phyloP scores from a whole-genome alignment of 805 yeast species.

The Candida namnaoensis region DNA sequence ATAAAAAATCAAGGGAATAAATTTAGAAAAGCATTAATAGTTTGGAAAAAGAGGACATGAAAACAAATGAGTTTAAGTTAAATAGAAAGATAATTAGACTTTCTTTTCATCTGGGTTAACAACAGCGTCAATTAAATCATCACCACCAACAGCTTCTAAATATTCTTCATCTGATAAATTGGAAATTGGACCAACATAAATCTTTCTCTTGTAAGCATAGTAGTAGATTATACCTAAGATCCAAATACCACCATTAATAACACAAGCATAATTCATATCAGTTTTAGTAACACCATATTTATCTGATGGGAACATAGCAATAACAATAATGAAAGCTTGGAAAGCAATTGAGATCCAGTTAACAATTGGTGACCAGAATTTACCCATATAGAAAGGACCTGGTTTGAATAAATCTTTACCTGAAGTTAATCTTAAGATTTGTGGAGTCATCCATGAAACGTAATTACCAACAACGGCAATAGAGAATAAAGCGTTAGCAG shows the following conservation, averaged over 20 bases:
- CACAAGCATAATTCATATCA: constrained; percentile 62
- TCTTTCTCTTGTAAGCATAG: constrained; percentile 37
- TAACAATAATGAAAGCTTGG: constrained; percentile 39
- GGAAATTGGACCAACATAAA: constrained; percentile 44
- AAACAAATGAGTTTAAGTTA: no score
- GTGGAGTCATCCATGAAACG: constrained; percentile 28
- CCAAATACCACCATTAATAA: constrained; percentile 46
- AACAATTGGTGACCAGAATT: constrained; percentile 29
- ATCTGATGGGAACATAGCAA: constrained; percentile 52
- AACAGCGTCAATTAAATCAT: background rate
- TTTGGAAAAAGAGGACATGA: no score
- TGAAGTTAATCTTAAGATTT: constrained; percentile 26
- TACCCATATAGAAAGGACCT: constrained; percentile 59
- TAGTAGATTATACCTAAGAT: constrained; percentile 40
- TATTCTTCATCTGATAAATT: constrained; percentile 11
- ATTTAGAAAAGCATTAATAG: no score
- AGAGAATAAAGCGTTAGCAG: constrained; percentile 32
- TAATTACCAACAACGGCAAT: constrained; percentile 31
- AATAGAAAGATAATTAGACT: no score
- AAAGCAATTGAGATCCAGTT: constrained; percentile 39
- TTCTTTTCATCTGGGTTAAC: no score
- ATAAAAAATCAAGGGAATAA: no score
- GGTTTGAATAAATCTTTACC: constrained; percentile 44
- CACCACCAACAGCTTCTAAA: background rate
- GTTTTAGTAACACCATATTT: constrained; percentile 18